Conservation (phyloP, 2,329 filamentous ascomycete species). For the Neonectria hederae region DNA sequence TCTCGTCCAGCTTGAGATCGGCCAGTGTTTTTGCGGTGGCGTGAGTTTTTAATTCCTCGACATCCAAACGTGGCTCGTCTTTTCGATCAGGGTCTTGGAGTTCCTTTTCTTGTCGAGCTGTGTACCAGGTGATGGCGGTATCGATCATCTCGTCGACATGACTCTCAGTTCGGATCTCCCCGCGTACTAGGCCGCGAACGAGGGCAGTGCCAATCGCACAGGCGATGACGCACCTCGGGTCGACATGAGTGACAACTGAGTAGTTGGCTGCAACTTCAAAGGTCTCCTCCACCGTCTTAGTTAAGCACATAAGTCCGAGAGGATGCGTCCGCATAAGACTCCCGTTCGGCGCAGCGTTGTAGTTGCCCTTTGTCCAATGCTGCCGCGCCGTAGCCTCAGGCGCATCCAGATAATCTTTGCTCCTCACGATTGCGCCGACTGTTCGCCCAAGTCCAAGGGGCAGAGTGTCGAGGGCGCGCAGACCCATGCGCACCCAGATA, state of each 20-base stretch:
- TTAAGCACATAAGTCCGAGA: constrained; percentile 58
- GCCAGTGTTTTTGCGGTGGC: constrained; percentile 48
- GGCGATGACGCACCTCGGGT: constrained; percentile 60
- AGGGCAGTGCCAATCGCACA: constrained; percentile 59
- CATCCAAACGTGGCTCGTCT: constrained; percentile 48
- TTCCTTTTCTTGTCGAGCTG: constrained; percentile 29
- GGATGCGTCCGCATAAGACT: constrained; percentile 64
- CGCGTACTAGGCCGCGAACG: constrained; percentile 56
- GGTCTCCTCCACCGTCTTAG: constrained; percentile 51
- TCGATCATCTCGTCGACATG: constrained; percentile 55
- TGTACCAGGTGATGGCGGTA: constrained; percentile 52
- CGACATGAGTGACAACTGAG: constrained; percentile 59
- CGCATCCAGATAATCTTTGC: constrained; percentile 50
- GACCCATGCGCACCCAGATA: constrained; percentile 58
- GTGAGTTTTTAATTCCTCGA: constrained; percentile 54
- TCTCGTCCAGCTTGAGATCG: constrained; percentile 56
- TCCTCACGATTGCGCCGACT: constrained; percentile 55
- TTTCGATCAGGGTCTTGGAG: constrained; percentile 37
- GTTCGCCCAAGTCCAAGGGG: constrained; percentile 59
- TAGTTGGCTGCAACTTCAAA: constrained; percentile 55
- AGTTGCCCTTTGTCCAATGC: constrained; percentile 52
- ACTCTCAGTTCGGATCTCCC: constrained; percentile 52
- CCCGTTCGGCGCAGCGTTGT: constrained; percentile 59
- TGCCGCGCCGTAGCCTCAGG: constrained; percentile 52
- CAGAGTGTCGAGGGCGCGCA: constrained; percentile 56